A percentile compares a stretch with the other conserved stretches of the same genome.
Conservation (phyloP, 768 basidiomycete genomes). For the Trametes gibbosa region DNA sequence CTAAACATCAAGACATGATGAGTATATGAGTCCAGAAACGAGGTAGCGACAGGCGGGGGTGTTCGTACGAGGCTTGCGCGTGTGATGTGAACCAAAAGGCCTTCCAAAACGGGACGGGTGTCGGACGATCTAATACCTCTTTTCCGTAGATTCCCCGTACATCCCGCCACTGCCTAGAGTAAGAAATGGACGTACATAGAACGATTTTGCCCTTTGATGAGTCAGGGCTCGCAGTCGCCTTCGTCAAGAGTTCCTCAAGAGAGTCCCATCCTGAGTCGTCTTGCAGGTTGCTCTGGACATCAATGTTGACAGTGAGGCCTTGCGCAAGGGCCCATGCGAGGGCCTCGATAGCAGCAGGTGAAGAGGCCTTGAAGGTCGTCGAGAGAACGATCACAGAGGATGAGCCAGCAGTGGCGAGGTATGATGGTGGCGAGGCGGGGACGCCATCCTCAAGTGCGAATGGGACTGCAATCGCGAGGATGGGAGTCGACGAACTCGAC, state of each 20-base stretch:
- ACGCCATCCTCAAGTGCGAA: slow-evolving; percentile 53
- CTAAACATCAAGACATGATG: slow-evolving; percentile 43
- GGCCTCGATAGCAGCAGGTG: slow-evolving; percentile 49
- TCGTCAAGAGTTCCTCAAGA: slow-evolving; percentile 70
- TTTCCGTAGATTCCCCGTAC: not conserved
- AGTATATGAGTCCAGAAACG: not conserved
- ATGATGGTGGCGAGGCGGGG: slow-evolving; percentile 38
- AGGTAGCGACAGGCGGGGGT: too few species aligned
- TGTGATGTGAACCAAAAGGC: not conserved
- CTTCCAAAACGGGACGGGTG: not conserved
- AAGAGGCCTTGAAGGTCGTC: slow-evolving; percentile 51
- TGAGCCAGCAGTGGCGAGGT: slow-evolving; percentile 31
- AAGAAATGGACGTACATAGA: slow-evolving; percentile 45
- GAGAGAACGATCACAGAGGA: slow-evolving; percentile 51
- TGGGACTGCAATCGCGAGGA: slow-evolving; percentile 60
- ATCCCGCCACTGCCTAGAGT: not conserved
- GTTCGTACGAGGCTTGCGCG: not conserved
- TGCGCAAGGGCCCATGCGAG: slow-evolving; percentile 65
- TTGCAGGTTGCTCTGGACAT: slow-evolving; percentile 53
- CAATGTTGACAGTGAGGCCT: slow-evolving; percentile 67
- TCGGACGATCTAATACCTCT: not conserved
- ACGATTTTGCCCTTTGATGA: slow-evolving; percentile 53
- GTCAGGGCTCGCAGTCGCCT: slow-evolving; percentile 42
- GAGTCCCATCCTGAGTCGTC: slow-evolving; percentile 57
- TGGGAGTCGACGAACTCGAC: slow-evolving; percentile 26